A percentile compares a stretch with the other conserved stretches of the same genome.
phyloP scores from a whole-genome alignment of 1,139 yeast species.

The Kurtzmaniella quercitrusa region DNA sequence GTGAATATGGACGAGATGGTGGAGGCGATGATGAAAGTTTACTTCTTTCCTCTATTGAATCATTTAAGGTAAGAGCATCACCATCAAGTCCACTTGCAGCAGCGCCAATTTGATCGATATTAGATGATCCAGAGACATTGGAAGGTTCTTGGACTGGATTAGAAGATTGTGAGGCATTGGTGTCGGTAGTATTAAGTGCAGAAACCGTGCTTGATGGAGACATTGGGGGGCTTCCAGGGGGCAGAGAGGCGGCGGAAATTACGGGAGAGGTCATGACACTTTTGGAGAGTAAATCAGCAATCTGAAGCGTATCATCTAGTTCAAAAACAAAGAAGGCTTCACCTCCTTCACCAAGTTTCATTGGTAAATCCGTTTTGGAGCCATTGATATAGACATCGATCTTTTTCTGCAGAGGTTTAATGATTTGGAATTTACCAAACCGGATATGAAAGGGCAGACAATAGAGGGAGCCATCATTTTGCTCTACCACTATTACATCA shows the following conservation, averaged over 20 bases:
- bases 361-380: constrained; percentile 74
- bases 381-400: constrained; percentile 88
- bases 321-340: constrained; percentile 97
- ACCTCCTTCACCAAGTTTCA: constrained; percentile 97
- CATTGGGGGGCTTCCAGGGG: constrained; percentile 47
- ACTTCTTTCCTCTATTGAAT: constrained; percentile 26
- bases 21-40: constrained; percentile 20
- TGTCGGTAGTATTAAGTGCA: neutral
- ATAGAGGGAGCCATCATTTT: constrained; percentile 72
- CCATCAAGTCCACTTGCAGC: constrained; percentile 2
- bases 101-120: no score
- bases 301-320: constrained; percentile 45
- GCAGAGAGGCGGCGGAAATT: constrained; percentile 72
- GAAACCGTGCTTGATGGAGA: constrained; percentile 16
- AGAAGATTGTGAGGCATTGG: no score
- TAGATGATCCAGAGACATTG: constrained; percentile 5
- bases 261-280: constrained; percentile 91
- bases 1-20: constrained; percentile 13
- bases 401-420: constrained; percentile 95
- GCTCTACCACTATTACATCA: constrained; percentile 95
- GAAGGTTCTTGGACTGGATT: no score
- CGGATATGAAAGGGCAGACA: constrained; percentile 97
- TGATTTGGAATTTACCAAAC: constrained; percentile 87
- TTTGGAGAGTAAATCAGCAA: constrained; percentile 56
- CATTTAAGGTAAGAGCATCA: constrained; percentile 12